Base-by-base conservation (phyloP, 2,329 filamentous ascomycete genomes). In the Fusarium pseudonygamai region DNA sequence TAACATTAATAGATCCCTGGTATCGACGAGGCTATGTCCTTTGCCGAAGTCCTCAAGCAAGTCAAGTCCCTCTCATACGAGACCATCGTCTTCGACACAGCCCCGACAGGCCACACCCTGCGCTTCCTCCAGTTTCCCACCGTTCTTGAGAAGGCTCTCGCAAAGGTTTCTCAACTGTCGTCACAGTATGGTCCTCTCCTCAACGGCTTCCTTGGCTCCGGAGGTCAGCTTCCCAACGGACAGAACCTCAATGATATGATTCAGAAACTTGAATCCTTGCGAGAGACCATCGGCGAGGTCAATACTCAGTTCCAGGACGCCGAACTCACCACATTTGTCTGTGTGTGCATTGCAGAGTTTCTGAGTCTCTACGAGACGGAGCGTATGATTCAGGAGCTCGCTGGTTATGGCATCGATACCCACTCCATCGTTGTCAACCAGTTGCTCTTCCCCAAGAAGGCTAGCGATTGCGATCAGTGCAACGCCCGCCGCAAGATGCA, bases 1-100 rank as follows among this genome's bases (percentile, higher is more conserved):
- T 70, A 37, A 70, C 18, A 42, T 6, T 6, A 14, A 18, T 77
- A 97, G 94, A 99, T 99, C 72, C 96, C 96, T 24, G 96, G 96
- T 84, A 97, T 99, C 72, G 96, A 99, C 82, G 96, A 99, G 84
- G 96, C 96, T 83, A 99, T 99, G 96, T 98, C 95, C 64, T 99
- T 99, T 81, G 96, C 96, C 82, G 96, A 99, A 86, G 96, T 99
- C 74, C 89, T 99, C 79, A 99, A 99, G 85, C 96, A 99, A 85
- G 96, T 99, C 86, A 98, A 98, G 86, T 97, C 94, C 45, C 93
- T 98, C 81, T 97, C 95, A 56, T 99, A 99, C 89, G 96, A 98
- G 83, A 94, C 96, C 79, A 98, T 99, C 85, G 94, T 99, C 83
- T 99, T 99, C 89, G 96, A 99, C 84, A 99, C 96, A 39, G 96